phyloP scores from a whole-genome alignment of 805 yeast genomes.

The Ogataea glucozyma region DNA sequence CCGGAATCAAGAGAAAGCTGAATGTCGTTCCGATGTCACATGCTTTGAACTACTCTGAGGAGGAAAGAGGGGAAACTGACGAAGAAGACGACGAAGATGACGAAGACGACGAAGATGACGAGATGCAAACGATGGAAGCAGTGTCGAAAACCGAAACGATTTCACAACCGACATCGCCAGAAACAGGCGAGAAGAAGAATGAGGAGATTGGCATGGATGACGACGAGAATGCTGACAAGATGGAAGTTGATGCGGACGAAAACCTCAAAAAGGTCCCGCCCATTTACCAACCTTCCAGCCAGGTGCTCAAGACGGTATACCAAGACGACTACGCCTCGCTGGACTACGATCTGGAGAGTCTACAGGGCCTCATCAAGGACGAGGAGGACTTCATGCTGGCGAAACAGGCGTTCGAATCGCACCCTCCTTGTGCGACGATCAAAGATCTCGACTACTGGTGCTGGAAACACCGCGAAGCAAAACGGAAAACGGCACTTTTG shows the following conservation, averaged over 20 bases:
- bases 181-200: constrained; percentile 10
- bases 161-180: constrained; percentile 32
- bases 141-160: constrained; percentile 12
- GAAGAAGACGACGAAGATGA: constrained; percentile 13
- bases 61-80: constrained; percentile 26
- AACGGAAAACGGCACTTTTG: constrained; percentile 16
- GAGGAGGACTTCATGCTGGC: constrained; percentile 69
- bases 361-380: constrained; percentile 63
- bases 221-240: constrained; percentile 33
- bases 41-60: constrained; percentile 47
- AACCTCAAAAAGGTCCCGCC: constrained; percentile 30
- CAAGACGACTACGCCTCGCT: constrained; percentile 43
- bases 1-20: constrained; percentile 20
- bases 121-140: constrained; percentile 11
- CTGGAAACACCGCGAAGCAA: constrained; percentile 53
- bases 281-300: constrained; percentile 53
- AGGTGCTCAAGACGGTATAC: constrained; percentile 55
- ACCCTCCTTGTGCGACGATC: constrained; percentile 21
- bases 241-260: constrained; percentile 24
- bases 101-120: constrained; percentile 26
- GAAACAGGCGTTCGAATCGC: constrained; percentile 41
- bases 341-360: constrained; percentile 44
- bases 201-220: no score
- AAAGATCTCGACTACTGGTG: constrained; percentile 59
- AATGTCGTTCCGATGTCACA: constrained; percentile 53